phyloP scores from a whole-genome alignment of 371 early-diverging fungal genomes.

The Zancudomyces culisetae region DNA sequence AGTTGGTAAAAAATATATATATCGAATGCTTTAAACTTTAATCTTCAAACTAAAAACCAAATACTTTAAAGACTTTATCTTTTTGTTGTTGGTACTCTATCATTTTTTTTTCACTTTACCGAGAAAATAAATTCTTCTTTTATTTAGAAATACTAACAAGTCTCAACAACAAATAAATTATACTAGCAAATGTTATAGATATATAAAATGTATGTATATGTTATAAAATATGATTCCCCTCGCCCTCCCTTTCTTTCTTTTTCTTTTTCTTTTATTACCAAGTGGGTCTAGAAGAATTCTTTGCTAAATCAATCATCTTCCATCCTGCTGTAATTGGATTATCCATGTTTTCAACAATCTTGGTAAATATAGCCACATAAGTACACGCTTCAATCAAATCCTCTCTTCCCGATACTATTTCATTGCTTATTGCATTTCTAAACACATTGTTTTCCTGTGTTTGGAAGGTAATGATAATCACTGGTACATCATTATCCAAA shows the following conservation, averaged over 20 bases:
- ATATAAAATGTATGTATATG: no score
- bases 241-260: no score
- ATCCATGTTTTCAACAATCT: conserved; percentile 61
- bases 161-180: no score
- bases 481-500: conserved; percentile 76
- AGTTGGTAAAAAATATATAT: conserved; percentile 73
- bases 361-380: conserved; percentile 75
- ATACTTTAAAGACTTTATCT: no score
- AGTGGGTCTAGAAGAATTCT: conserved; percentile 43
- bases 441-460: conserved; percentile 88
- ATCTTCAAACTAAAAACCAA: no score
- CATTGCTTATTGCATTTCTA: conserved; percentile 61
- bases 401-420: conserved; percentile 70
- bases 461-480: conserved; percentile 68
- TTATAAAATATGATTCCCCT: no score
- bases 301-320: conserved; percentile 76
- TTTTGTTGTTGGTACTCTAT: no score
- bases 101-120: no score
- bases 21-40: no score
- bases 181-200: no score
- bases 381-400: conserved; percentile 69
- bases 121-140: no score
- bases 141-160: no score
- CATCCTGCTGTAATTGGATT: conserved; percentile 81
- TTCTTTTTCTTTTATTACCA: conserved; percentile 7